Conservation (phyloP, 495 filamentous ascomycete genomes). For the Tuber indicum region DNA sequence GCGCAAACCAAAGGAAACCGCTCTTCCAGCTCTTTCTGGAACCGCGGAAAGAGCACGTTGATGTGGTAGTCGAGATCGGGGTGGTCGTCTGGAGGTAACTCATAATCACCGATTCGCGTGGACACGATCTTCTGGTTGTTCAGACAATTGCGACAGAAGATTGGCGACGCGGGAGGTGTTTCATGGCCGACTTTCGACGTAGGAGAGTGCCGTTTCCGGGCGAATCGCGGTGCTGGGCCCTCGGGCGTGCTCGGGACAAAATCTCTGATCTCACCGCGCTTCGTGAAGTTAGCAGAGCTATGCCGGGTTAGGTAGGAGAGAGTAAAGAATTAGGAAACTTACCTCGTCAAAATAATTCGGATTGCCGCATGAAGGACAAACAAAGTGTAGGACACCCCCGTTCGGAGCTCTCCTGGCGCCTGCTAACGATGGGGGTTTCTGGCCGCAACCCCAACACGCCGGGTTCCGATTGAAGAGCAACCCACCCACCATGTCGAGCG, state of each 20-base stretch:
- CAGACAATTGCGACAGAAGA: constrained; percentile 35
- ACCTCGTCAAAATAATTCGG: constrained; percentile 39
- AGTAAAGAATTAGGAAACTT: not conserved
- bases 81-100: constrained; percentile 36
- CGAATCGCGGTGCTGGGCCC: constrained; percentile 21
- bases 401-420: constrained; percentile 14
- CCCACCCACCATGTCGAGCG: constrained; percentile 10
- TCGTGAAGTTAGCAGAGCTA: not conserved
- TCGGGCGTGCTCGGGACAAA: constrained; percentile 28
- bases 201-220: constrained; percentile 31
- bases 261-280: constrained; percentile 37
- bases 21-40: constrained; percentile 26
- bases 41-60: constrained; percentile 23
- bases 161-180: constrained; percentile 18
- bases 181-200: constrained; percentile 2
- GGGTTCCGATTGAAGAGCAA: constrained; percentile 33
- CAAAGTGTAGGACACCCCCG: constrained; percentile 26
- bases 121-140: constrained; percentile 36
- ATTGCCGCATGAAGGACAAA: constrained; percentile 31
- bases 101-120: constrained; percentile 28
- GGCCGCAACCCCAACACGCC: constrained; percentile 33
- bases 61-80: constrained; percentile 37
- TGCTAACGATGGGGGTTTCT: constrained; percentile 19
- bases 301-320: not conserved
- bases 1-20: constrained; percentile 31